These are phyloP conservation scores for Globisporangium iwayamae DNA, from an alignment of 352 stramenopile species.

Conservation along the genomic window DNA sequence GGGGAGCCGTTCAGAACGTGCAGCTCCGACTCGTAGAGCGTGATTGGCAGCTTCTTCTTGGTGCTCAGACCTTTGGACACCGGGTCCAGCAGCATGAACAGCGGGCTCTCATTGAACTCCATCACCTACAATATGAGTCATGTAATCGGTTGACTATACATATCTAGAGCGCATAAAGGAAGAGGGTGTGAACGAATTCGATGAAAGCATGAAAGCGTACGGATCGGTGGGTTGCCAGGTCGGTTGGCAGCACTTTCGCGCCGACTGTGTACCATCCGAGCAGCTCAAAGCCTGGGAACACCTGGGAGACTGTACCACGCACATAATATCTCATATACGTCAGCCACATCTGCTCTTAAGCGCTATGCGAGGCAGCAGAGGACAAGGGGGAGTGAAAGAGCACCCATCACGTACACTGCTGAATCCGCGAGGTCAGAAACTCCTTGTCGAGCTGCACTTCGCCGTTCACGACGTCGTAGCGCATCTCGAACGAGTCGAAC, in stretches of 20 bases:
- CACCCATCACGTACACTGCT: constrained; percentile 58
- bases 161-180: not conserved
- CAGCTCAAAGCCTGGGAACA: constrained; percentile 86
- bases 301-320: constrained; percentile 54
- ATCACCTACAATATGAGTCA: constrained; percentile 45
- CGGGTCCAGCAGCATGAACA: constrained; percentile 78
- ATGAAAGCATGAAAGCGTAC: constrained; percentile 23
- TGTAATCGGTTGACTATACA: no score
- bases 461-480: constrained; percentile 50
- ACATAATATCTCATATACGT: not conserved
- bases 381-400: not conserved
- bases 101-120: constrained; percentile 84
- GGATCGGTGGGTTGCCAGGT: constrained; percentile 72
- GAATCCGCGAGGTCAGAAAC: constrained; percentile 71
- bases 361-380: not conserved
- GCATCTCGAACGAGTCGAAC: constrained; percentile 89
- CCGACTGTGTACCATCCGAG: constrained; percentile 88
- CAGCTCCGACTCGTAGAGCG: constrained; percentile 83
- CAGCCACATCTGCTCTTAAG: not conserved
- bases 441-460: constrained; percentile 80
- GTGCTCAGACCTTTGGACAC: constrained; percentile 52
- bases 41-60: constrained; percentile 88
- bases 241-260: constrained; percentile 57
- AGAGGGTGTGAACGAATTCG: not conserved
- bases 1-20: constrained; percentile 80